A percentile compares a stretch with the other conserved stretches of the same genome.
Evolutionary conservation across 2,329 filamentous ascomycete genomes (phyloP).

Genomic region (Phaeoacremonium minimum): DNA sequence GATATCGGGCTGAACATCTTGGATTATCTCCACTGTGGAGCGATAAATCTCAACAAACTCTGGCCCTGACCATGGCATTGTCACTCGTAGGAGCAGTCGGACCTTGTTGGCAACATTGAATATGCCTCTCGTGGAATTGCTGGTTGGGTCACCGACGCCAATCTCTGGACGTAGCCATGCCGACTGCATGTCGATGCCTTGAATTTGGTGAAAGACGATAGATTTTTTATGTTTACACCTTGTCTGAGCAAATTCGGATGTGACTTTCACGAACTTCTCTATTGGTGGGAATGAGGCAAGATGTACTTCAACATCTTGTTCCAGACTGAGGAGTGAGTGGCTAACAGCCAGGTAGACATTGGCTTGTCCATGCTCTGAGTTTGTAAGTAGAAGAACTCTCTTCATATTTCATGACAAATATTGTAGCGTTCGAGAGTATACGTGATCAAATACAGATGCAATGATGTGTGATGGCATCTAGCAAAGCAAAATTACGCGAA

Average conservation of each 20-base stretch:
- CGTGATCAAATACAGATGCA: too few relatives aligned
- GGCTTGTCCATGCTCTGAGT: constrained; percentile 16
- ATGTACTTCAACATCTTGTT: constrained; percentile 7
- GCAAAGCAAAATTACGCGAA: too few relatives aligned
- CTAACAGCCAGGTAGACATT: constrained; percentile 16
- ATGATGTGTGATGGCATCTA: too few relatives aligned
- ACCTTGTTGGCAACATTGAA: constrained; percentile 22
- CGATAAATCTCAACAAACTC: constrained; percentile 35
- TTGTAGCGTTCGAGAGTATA: too few relatives aligned
- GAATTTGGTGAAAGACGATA: constrained; percentile 20
- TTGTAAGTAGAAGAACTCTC: constrained; percentile 13
- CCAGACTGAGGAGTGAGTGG: constrained; percentile 10
- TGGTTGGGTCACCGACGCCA: constrained; percentile 17
- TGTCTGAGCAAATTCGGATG: constrained; percentile 11
- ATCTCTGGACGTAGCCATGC: constrained; percentile 9
- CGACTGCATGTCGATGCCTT: constrained; percentile 10
- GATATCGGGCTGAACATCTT: constrained; percentile 29
- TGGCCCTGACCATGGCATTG: constrained; percentile 27
- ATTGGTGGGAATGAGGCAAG: constrained; percentile 35
- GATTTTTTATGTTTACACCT: background rate
- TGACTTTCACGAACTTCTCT: constrained; percentile 19
- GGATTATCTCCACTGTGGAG: constrained; percentile 30
- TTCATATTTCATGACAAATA: background rate
- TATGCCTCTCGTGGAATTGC: constrained; percentile 22
- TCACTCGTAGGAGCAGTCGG: constrained; percentile 13